phyloP scores from a whole-genome alignment of 331 rosid genomes.

The Quercus phellos region DNA sequence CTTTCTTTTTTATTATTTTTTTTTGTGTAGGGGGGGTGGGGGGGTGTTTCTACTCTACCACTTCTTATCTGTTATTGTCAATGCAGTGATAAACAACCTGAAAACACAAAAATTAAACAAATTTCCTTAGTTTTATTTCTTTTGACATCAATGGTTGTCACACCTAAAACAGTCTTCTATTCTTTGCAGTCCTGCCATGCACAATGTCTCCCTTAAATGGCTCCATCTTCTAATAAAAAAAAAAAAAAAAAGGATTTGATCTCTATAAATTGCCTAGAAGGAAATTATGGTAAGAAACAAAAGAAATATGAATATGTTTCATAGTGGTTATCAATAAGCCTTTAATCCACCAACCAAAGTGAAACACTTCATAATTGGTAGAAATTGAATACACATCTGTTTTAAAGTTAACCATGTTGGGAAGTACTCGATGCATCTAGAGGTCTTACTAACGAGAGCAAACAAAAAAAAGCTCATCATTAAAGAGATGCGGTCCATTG shows the following conservation, averaged over 20 bases:
- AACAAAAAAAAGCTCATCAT: not conserved
- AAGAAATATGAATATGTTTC: not conserved
- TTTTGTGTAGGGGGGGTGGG: no score
- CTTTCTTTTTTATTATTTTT: not conserved
- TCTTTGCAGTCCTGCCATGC: slow-evolving; percentile 20
- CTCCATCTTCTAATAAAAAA: not conserved
- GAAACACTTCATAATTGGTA: not conserved
- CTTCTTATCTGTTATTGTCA: slow-evolving; percentile 45
- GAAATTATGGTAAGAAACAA: not conserved
- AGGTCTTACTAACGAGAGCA: not conserved
- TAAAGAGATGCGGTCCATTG: not conserved
- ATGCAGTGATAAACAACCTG: slow-evolving; percentile 51
- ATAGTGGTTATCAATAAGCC: not conserved
- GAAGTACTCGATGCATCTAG: not conserved
- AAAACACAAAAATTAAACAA: slow-evolving; percentile 27
- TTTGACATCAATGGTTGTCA: slow-evolving; percentile 11
- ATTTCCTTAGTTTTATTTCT: slow-evolving; percentile 25
- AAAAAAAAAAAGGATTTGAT: not conserved
- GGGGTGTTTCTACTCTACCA: not conserved
- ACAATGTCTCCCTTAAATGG: not conserved
- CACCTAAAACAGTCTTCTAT: slow-evolving; percentile 14
- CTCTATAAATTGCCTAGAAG: not conserved
- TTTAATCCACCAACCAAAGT: not conserved
- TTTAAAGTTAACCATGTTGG: not conserved
- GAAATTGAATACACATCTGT: no score